These are phyloP conservation scores for Diospyros lotus DNA, from an alignment of 148 eudicot species.

Conservation along the genomic window DNA sequence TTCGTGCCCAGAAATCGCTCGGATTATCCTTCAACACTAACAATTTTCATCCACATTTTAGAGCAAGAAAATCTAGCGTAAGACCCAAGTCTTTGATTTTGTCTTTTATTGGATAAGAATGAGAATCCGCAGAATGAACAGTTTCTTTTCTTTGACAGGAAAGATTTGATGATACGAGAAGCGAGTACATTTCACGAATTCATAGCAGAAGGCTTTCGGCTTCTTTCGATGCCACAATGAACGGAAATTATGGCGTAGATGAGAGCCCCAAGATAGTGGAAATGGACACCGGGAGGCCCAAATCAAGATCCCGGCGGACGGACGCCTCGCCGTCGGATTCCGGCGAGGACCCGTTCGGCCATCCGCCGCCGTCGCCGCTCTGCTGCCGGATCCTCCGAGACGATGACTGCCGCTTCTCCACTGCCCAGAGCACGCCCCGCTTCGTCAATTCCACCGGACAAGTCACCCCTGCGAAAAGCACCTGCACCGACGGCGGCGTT, in stretches of 20 bases:
- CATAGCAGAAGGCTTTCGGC: slow-evolving; percentile 69
- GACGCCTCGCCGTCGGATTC: slow-evolving; percentile 28
- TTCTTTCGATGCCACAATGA: slow-evolving; percentile 47
- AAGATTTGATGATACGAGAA: slow-evolving; percentile 48
- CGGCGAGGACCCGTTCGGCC: slow-evolving; percentile 40
- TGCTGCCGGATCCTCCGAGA: slow-evolving; percentile 17
- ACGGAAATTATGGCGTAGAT: slow-evolving; percentile 21
- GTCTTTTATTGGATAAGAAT: not conserved
- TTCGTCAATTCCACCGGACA: slow-evolving; percentile 34
- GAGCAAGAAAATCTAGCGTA: slow-evolving; percentile 45
- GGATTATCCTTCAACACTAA: slow-evolving; percentile 2
- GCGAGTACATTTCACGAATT: slow-evolving; percentile 34
- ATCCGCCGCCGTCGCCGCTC: slow-evolving; percentile 22
- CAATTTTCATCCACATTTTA: slow-evolving; percentile 16
- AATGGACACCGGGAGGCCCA: slow-evolving; percentile 60
- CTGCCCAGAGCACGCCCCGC: slow-evolving; percentile 82
- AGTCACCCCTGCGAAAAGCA: slow-evolving; percentile 74
- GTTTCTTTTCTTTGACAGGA: slow-evolving; percentile 27
- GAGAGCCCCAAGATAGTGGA: slow-evolving; percentile 71
- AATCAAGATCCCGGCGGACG: slow-evolving; percentile 37
- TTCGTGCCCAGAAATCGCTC: slow-evolving; percentile 49
- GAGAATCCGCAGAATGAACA: not conserved
- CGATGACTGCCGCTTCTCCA: slow-evolving; percentile 50
- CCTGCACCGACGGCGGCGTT: slow-evolving; percentile 49
- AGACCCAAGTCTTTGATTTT: slow-evolving; percentile 9